Evolutionary conservation across 2,329 filamentous ascomycete genomes (phyloP), one percentile per base, ranked within the genome.

Genomic region (Cercospora sojina): DNA sequence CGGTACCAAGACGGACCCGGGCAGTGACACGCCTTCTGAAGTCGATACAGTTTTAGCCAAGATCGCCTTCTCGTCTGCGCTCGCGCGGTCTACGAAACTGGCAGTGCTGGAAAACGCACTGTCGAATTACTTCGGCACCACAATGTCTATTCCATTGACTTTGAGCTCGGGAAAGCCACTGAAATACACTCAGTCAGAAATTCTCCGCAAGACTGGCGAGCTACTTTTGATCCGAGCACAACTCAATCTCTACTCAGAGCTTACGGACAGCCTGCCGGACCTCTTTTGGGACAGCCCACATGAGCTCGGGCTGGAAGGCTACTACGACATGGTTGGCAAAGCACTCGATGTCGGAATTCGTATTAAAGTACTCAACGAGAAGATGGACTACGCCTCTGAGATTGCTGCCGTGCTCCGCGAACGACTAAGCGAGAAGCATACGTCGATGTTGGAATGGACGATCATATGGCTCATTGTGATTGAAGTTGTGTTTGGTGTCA

Each of bases 381-480:
- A 96, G 82, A 96, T 99, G 87, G 94, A 97, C 75, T 98, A 99
- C 77, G 95, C 94, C 0, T 91, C 95, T 75, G 94, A 98, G 78
- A 97, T 97, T 77, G 93, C 95, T 6, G 91, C 85, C 61, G 93
- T 98, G 16, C 81, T 98, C 68, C 85, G 95, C 65, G 92, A 97
- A 78, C 89, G 93, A 76, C 84, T 59, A 71, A 77, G 66, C 63
- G 93, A 98, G 82, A 92, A 92, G 77, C 93, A 98, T 76, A 91
- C 92, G 16, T 87, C 93, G 31, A 85, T 92, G 64, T 83, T 99
- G 10, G 95, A 98, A 80, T 94, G 92, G 90, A 96, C 96, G 73
- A 98, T 99, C 77, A 98, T 99, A 74, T 83, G 91, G 2, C 85
- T 99, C 63, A 99, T 99, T 76, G 88, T 91, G 1, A 90, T 98